These are phyloP conservation scores for Brassica cretica DNA, from an alignment of 345 rosid species.

Conservation along the genomic window DNA sequence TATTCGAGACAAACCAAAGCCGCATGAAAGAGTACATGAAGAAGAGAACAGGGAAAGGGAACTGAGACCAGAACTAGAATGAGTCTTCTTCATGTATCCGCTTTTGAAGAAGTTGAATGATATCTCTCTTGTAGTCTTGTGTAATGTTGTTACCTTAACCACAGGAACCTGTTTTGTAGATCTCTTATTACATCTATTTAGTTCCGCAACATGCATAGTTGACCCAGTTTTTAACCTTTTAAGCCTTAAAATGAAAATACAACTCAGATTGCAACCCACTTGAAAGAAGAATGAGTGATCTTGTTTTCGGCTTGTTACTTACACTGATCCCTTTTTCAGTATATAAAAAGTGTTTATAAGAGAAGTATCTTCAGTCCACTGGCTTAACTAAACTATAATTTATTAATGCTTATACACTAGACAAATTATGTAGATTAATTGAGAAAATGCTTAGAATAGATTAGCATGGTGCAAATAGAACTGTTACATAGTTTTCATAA, in stretches of 20 bases:
- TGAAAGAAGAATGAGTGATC: not conserved
- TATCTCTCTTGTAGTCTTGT: not conserved
- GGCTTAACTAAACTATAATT: no score
- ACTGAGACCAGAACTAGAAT: not conserved
- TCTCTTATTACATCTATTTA: not conserved
- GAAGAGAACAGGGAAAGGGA: slow-evolving; percentile 39
- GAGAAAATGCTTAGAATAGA: no score
- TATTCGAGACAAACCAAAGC: slow-evolving; percentile 63
- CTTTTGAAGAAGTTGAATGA: not conserved
- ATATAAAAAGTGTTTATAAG: not conserved
- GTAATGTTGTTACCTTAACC: not conserved
- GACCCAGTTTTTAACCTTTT: not conserved
- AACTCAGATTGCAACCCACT: not conserved
- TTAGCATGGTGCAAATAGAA: no score
- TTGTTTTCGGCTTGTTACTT: not conserved
- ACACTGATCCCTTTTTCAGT: not conserved
- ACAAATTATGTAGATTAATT: no score
- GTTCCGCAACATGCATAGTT: slow-evolving; percentile 17
- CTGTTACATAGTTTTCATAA: no score
- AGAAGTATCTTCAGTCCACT: no score
- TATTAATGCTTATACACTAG: no score
- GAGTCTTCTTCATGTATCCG: not conserved
- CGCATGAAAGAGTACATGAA: slow-evolving; percentile 55
- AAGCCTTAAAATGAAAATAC: slow-evolving; percentile 4
- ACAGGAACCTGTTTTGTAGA: no score